Percentiles rank a stretch among this genome's conserved stretches.
Evolutionary conservation across 2,329 filamentous ascomycete species (phyloP).

Genomic region (Fusarium sp.): DNA sequence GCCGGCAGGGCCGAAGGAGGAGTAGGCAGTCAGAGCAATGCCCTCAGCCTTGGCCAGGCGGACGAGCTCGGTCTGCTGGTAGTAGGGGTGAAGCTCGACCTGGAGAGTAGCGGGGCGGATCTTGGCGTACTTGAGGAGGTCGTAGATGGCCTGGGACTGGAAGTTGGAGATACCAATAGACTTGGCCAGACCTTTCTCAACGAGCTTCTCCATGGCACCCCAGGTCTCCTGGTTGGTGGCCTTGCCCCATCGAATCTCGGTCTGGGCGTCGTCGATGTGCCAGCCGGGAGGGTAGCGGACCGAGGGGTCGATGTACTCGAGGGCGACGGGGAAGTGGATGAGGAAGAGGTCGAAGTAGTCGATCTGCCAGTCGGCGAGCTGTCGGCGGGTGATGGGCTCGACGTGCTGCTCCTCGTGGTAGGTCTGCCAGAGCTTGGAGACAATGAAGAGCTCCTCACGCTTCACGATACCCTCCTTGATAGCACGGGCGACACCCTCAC

Average conservation of each 20-base stretch:
- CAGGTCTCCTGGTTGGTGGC: conserved; percentile 85
- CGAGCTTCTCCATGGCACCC: conserved; percentile 81
- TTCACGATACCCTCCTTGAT: conserved; percentile 85
- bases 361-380: conserved; percentile 84
- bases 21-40: conserved; percentile 85
- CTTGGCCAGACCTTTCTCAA: conserved; percentile 74
- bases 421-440: conserved; percentile 93
- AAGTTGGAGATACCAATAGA: conserved; percentile 89
- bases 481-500: conserved; percentile 81
- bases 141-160: conserved; percentile 81
- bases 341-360: conserved; percentile 94
- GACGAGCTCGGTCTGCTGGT: conserved; percentile 79
- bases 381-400: conserved; percentile 79
- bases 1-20: conserved; percentile 82
- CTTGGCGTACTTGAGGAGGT: conserved; percentile 81
- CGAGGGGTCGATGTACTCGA: conserved; percentile 85
- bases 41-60: conserved; percentile 76
- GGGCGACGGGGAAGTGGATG: conserved; percentile 88
- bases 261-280: conserved; percentile 70
- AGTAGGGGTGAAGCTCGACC: conserved; percentile 92
- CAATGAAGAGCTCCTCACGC: conserved; percentile 90
- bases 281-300: conserved; percentile 86
- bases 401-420: conserved; percentile 87
- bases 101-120: conserved; percentile 83
- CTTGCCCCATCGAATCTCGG: conserved; percentile 72